These are phyloP conservation scores for Metschnikowia cerradonensis DNA, from an alignment of 805 yeast species.

Conservation along the genomic window DNA sequence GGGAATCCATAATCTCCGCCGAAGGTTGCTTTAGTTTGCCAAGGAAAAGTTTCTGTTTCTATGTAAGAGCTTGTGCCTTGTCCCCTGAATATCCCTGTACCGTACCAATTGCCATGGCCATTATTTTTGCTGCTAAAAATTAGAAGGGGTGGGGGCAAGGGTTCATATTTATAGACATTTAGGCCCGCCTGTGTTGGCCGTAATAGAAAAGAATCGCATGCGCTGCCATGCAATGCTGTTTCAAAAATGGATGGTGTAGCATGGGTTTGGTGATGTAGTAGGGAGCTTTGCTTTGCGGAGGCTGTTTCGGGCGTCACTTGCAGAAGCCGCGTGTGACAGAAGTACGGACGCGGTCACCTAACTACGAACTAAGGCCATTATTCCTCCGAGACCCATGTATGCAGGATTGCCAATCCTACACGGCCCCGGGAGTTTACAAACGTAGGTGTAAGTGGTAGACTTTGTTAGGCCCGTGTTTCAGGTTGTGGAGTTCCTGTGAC, in stretches of 20 bases:
- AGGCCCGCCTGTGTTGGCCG: not conserved
- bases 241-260: not conserved
- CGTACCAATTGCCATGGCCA: no score
- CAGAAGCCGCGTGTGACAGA: not conserved
- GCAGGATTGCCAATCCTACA: not conserved
- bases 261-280: not conserved
- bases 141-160: not conserved
- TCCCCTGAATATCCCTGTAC: no score
- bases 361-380: not conserved
- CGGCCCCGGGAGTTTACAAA: not conserved
- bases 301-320: slow-evolving; percentile 1
- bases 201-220: not conserved
- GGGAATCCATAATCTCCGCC: not conserved
- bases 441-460: no score
- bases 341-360: not conserved
- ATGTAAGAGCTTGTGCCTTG: not conserved
- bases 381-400: not conserved
- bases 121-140: not conserved
- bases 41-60: not conserved
- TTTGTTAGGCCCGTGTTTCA: no score
- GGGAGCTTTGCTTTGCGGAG: not conserved
- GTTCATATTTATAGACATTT: not conserved
- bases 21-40: not conserved
- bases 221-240: not conserved
- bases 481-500: no score